These are phyloP conservation scores for Saccharomycopsis sp. DNA, from an alignment of 805 yeast genomes.

Conservation along the genomic window DNA sequence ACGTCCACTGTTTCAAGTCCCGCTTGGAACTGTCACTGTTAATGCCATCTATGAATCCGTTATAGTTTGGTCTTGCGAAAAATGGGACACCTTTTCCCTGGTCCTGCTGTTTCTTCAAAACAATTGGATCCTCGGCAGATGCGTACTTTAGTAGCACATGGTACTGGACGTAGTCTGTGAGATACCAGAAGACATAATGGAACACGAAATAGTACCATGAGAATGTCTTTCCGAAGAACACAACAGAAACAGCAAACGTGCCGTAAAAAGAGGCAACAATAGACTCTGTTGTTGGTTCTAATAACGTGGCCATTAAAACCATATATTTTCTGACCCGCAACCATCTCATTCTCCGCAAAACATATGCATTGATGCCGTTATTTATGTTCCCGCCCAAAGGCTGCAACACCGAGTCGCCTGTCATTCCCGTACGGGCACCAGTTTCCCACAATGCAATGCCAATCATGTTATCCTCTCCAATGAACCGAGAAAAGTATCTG, in stretches of 20 bases:
- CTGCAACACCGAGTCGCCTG: slow-evolving; percentile 74
- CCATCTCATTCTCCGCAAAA: slow-evolving; percentile 74
- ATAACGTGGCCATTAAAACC: slow-evolving; percentile 77
- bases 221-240: slow-evolving; percentile 35
- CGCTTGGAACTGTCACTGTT: slow-evolving; percentile 1
- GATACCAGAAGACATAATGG: slow-evolving; percentile 59
- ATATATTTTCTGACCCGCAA: slow-evolving; percentile 77
- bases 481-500: slow-evolving; percentile 66
- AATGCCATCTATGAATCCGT: slow-evolving; percentile 7
- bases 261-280: slow-evolving; percentile 64
- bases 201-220: slow-evolving; percentile 35
- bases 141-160: slow-evolving; percentile 33
- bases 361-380: slow-evolving; percentile 45
- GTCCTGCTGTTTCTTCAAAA: background rate
- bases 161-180: slow-evolving; percentile 57
- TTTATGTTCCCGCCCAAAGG: slow-evolving; percentile 45
- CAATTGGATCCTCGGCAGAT: slow-evolving; percentile 19
- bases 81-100: slow-evolving; percentile 2
- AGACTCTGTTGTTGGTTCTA: slow-evolving; percentile 84
- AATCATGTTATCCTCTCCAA: slow-evolving; percentile 92
- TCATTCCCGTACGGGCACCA: slow-evolving; percentile 70
- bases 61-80: slow-evolving; percentile 18
- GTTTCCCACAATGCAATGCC: slow-evolving; percentile 75
- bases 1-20: slow-evolving; percentile 17
- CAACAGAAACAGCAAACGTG: slow-evolving; percentile 45